Evolutionary conservation across 371 early-diverging fungal genomes (phyloP).

Genomic region (Smittium mucronatum): DNA sequence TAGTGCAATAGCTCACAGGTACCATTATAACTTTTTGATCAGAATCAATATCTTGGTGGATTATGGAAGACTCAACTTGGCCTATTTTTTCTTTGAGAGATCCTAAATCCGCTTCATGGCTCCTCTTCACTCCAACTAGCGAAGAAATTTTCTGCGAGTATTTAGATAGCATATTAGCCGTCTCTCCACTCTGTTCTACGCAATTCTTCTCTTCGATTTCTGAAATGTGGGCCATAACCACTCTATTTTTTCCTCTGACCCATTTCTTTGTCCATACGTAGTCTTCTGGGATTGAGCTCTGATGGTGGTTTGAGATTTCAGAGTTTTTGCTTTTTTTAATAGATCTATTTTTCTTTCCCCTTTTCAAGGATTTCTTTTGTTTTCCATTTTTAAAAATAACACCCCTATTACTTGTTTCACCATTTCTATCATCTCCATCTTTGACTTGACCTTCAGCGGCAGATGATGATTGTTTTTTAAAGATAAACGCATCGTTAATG

Average conservation of each 20-base stretch:
- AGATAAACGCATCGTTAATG: not conserved
- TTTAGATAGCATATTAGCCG: not conserved
- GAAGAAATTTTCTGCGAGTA: not conserved
- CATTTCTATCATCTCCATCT: not conserved
- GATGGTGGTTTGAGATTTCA: not conserved
- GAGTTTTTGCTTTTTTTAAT: not conserved
- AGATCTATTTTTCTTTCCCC: not conserved
- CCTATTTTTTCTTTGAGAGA: not conserved
- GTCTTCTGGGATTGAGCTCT: constrained; percentile 1
- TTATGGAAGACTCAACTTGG: not conserved
- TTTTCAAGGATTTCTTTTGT: not conserved
- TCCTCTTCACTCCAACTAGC: constrained; percentile 1
- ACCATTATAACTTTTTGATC: constrained; percentile 10
- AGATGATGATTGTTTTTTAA: not conserved
- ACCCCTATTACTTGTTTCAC: not conserved
- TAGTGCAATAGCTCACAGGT: constrained; percentile 24
- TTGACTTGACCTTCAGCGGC: not conserved
- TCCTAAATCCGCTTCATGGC: too few relatives aligned
- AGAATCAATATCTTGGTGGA: not conserved
- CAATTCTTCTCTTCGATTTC: not conserved
- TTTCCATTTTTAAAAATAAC: not conserved
- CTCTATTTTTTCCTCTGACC: constrained; percentile 9
- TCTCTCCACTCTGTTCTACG: not conserved
- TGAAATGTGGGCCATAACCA: constrained; percentile 5
- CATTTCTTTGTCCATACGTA: constrained; percentile 7